Percentiles rank a stretch among this genome's conserved stretches.
Evolutionary conservation across 164 flowering plant genomes (phyloP).

Genomic region (Nymphaea colorata): DNA sequence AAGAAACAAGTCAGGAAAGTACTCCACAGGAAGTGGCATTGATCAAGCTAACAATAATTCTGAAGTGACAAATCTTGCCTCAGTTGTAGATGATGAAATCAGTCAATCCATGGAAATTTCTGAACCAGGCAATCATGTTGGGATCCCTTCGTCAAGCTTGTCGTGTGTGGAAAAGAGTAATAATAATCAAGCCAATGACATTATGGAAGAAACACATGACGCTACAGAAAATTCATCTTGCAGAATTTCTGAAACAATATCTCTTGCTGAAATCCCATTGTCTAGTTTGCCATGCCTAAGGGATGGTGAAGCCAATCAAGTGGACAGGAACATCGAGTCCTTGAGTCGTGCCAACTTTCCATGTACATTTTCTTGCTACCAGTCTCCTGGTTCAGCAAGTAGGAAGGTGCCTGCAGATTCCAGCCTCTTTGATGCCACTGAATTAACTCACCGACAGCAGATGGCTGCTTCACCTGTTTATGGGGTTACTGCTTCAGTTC

Average conservation of each 20-base stretch:
- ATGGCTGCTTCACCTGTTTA: constrained; percentile 58
- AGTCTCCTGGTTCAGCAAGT: neutral
- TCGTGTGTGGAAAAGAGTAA: neutral
- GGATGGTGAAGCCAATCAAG: neutral
- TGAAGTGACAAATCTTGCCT: neutral
- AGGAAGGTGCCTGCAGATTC: neutral
- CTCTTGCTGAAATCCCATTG: constrained; percentile 18
- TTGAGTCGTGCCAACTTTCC: neutral
- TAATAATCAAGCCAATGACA: neutral
- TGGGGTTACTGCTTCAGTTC: constrained; percentile 7
- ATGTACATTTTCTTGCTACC: neutral
- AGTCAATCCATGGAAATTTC: neutral
- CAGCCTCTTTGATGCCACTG: neutral
- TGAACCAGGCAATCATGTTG: neutral
- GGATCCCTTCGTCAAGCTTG: neutral
- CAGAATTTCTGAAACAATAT: constrained; percentile 17
- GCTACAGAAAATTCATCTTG: neutral
- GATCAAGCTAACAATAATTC: constrained; percentile 14
- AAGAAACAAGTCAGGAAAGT: constrained; percentile 14
- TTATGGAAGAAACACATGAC: neutral
- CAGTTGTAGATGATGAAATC: neutral
- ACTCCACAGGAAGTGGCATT: constrained; percentile 8
- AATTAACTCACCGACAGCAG: neutral
- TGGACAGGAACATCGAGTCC: neutral
- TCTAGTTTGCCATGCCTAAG: constrained; percentile 1